Evolutionary conservation across 805 yeast species (phyloP).

Genomic region (Candida silvatica): DNA sequence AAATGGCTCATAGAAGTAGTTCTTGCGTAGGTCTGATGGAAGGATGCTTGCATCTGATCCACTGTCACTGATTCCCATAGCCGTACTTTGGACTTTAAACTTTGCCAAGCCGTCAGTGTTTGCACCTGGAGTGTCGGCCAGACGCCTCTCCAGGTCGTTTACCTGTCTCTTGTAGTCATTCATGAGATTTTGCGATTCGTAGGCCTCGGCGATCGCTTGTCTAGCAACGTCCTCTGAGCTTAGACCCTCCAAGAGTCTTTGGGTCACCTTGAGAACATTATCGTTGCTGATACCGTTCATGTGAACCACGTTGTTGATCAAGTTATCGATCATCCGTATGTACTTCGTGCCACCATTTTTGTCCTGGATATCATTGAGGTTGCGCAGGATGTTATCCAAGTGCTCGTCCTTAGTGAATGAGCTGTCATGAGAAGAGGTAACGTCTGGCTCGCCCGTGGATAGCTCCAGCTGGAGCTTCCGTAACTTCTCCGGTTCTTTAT

Average conservation of each 20-base stretch:
- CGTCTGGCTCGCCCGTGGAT: too few relatives aligned
- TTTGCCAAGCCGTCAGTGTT: too few relatives aligned
- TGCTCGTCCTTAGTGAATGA: too few relatives aligned
- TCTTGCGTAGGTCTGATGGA: too few relatives aligned
- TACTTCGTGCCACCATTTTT: constrained; percentile 29
- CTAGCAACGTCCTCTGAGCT: constrained; percentile 69
- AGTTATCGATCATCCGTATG: constrained; percentile 25
- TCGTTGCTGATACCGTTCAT: constrained; percentile 1
- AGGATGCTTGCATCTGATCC: background rate
- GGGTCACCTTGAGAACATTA: constrained; percentile 45
- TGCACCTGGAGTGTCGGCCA: background rate
- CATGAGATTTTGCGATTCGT: constrained; percentile 34
- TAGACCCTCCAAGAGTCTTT: constrained; percentile 50
- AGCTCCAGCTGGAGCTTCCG: too few relatives aligned
- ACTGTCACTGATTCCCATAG: background rate
- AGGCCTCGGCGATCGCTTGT: constrained; percentile 51
- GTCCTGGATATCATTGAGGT: constrained; percentile 22
- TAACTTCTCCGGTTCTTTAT: too few relatives aligned
- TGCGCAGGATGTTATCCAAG: background rate
- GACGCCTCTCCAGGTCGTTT: constrained; percentile 7
- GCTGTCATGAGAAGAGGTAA: too few relatives aligned
- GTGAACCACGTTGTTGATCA: constrained; percentile 2
- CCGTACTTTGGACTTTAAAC: too few relatives aligned
- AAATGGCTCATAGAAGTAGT: constrained; percentile 18
- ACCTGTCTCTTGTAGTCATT: constrained; percentile 9